Evolutionary conservation across 768 basidiomycete species (phyloP).

Genomic region (Auriscalpium orientale): DNA sequence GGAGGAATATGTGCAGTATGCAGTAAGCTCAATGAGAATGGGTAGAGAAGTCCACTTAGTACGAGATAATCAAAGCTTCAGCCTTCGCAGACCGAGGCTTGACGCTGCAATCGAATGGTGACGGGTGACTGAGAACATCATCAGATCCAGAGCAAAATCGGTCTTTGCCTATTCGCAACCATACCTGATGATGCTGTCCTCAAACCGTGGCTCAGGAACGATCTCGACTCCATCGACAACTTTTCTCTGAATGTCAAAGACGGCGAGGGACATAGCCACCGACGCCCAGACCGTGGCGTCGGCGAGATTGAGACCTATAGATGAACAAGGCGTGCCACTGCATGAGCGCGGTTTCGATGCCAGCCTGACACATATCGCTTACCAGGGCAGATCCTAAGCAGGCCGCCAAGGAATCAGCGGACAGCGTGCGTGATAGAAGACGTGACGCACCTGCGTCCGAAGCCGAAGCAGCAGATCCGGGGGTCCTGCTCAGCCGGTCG

Average conservation of each 20-base stretch:
- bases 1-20: no score
- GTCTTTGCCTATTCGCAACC: no score
- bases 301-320: background rate
- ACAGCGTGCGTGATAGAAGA: background rate
- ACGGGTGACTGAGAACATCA: constrained; percentile 17
- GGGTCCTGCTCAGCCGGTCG: constrained; percentile 20
- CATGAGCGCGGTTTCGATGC: no score
- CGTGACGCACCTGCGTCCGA: constrained; percentile 20
- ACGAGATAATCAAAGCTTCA: constrained; percentile 13
- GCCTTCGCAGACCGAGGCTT: constrained; percentile 22
- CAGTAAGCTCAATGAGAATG: no score
- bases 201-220: background rate
- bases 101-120: constrained; percentile 21
- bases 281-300: background rate
- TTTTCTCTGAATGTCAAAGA: background rate
- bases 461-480: constrained; percentile 21
- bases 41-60: background rate
- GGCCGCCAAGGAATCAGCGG: background rate
- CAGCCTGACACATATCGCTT: background rate
- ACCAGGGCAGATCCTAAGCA: constrained; percentile 1
- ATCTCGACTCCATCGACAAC: background rate
- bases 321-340: no score
- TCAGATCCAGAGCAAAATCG: background rate
- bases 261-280: background rate
- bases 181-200: background rate